Percentiles rank a stretch among this genome's conserved stretches.
phyloP scores from a whole-genome alignment of 345 rosid genomes.

The Passiflora organensis region DNA sequence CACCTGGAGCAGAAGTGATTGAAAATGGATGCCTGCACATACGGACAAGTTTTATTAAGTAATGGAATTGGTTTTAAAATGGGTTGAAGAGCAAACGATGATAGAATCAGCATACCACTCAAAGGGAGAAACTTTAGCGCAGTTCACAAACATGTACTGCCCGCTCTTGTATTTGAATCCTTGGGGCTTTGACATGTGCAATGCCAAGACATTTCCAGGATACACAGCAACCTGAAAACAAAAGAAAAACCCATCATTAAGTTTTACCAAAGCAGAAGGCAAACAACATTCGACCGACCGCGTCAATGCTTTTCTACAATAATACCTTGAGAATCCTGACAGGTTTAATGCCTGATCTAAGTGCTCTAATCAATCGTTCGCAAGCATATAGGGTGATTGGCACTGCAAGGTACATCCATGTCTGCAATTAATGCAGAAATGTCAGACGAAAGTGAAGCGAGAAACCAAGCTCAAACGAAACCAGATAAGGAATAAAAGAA shows the following conservation, averaged over 20 bases:
- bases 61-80: not conserved
- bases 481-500: not conserved
- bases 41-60: not conserved
- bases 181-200: constrained; percentile 81
- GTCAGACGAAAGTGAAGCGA: not conserved
- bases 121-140: constrained; percentile 75
- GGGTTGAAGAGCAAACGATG: not conserved
- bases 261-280: too few species aligned
- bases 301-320: not conserved
- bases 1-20: constrained; percentile 89
- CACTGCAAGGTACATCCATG: constrained; percentile 88
- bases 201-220: constrained; percentile 74
- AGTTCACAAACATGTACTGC: constrained; percentile 88
- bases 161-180: constrained; percentile 89
- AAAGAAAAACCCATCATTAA: too few species aligned
- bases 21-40: constrained; percentile 77
- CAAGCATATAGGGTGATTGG: constrained; percentile 58
- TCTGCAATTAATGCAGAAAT: constrained; percentile 49
- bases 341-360: constrained; percentile 79
- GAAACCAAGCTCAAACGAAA: not conserved
- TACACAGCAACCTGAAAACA: constrained; percentile 55
- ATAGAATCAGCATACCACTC: constrained; percentile 44
- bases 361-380: constrained; percentile 63
- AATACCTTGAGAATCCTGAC: constrained; percentile 68
- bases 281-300: too few species aligned